Evolutionary conservation across 2,329 filamentous ascomycete genomes (phyloP).

Genomic region (Colletotrichum siamense): DNA sequence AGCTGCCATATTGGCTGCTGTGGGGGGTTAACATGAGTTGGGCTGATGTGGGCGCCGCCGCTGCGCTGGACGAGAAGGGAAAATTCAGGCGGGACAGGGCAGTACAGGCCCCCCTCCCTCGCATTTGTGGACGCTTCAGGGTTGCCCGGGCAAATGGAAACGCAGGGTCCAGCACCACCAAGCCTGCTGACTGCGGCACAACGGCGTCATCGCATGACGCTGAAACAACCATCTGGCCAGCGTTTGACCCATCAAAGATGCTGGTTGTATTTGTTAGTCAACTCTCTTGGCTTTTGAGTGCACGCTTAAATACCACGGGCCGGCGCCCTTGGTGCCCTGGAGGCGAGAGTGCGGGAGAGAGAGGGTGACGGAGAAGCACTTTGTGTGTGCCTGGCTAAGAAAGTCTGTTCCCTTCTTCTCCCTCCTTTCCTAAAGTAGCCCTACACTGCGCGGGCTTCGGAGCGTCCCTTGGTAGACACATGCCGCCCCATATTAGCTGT

Average conservation of each 20-base stretch:
- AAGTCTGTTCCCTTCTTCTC: neutral
- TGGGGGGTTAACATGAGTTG: neutral
- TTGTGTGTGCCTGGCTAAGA: neutral
- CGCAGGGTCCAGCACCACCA: conserved; percentile 3
- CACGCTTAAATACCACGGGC: neutral
- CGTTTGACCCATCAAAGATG: conserved; percentile 13
- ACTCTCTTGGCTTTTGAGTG: neutral
- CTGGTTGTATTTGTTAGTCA: neutral
- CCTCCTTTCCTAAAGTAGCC: neutral
- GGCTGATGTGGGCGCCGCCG: neutral
- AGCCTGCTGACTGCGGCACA: neutral
- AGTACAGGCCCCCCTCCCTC: neutral
- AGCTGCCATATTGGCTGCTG: conserved; percentile 5
- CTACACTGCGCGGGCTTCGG: neutral
- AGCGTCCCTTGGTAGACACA: neutral
- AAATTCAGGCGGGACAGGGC: neutral
- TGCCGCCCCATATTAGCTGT: conserved; percentile 5
- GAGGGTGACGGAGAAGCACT: neutral
- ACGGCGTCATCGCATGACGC: conserved; percentile 13
- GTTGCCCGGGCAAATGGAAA: neutral
- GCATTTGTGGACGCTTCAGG: neutral
- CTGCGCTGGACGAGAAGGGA: neutral
- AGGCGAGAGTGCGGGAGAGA: fast-evolving
- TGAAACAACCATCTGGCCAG: conserved; percentile 18
- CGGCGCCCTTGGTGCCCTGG: neutral